A percentile compares a stretch with the other conserved stretches of the same genome.
These are phyloP conservation scores for Polyporus arcularius DNA, from an alignment of 768 basidiomycete genomes.

Conservation along the genomic window DNA sequence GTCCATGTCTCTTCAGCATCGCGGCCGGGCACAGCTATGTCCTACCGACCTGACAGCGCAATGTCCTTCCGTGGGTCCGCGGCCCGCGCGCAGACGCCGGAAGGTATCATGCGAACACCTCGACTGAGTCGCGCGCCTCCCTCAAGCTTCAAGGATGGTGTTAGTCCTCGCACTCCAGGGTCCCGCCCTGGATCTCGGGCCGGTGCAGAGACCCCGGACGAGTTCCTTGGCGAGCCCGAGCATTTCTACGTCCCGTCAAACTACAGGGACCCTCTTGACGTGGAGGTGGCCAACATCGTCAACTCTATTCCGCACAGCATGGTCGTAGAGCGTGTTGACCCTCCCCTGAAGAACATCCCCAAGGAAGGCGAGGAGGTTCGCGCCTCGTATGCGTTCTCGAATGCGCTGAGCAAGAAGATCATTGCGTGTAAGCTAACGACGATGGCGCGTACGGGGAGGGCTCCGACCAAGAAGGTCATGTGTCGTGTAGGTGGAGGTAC, in stretches of 20 bases:
- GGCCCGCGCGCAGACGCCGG: constrained; percentile 68
- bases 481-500: constrained; percentile 85
- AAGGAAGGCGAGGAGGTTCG: constrained; percentile 77
- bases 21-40: constrained; percentile 71
- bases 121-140: constrained; percentile 50
- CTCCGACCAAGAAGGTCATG: constrained; percentile 83
- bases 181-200: constrained; percentile 68
- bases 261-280: constrained; percentile 77
- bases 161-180: constrained; percentile 49
- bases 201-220: constrained; percentile 64
- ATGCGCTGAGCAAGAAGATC: constrained; percentile 67
- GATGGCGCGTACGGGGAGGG: constrained; percentile 57
- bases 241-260: constrained; percentile 69
- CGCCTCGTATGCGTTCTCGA: constrained; percentile 84
- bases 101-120: constrained; percentile 56
- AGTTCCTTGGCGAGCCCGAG: constrained; percentile 39
- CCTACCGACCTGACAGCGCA: constrained; percentile 59
- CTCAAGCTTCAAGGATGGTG: constrained; percentile 72
- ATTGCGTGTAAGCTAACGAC: constrained; percentile 82
- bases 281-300: constrained; percentile 72
- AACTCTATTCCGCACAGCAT: constrained; percentile 80
- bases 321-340: constrained; percentile 77
- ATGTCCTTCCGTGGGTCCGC: constrained; percentile 47
- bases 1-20: constrained; percentile 70
- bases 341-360: constrained; percentile 64